These are phyloP conservation scores for Penicillium parvum DNA, from an alignment of 495 filamentous ascomycete species.

Conservation along the genomic window DNA sequence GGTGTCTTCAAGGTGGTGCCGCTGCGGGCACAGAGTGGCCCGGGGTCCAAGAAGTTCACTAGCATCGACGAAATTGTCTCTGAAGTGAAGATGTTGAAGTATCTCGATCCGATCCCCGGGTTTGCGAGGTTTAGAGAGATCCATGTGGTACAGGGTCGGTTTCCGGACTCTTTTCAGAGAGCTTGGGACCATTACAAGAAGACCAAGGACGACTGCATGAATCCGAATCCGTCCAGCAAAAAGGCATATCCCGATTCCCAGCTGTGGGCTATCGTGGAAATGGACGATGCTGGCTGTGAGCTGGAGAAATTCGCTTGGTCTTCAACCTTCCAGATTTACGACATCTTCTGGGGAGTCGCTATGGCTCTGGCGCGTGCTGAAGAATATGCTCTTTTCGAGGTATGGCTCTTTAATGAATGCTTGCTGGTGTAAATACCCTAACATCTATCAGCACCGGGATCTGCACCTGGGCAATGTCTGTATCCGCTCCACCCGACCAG, in stretches of 20 bases:
- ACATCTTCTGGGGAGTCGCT: constrained; percentile 78
- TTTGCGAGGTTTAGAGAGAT: constrained; percentile 86
- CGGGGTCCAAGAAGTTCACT: constrained; percentile 45
- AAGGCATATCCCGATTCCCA: constrained; percentile 60
- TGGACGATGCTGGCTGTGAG: constrained; percentile 79
- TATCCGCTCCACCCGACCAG: constrained; percentile 47
- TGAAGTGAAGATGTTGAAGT: constrained; percentile 72
- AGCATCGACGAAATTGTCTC: constrained; percentile 51
- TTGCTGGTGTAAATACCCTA: not conserved
- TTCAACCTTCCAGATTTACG: constrained; percentile 63
- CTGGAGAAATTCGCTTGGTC: constrained; percentile 59
- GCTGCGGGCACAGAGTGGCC: constrained; percentile 39
- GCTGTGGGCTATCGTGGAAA: constrained; percentile 76
- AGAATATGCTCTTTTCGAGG: constrained; percentile 68
- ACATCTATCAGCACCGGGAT: constrained; percentile 62
- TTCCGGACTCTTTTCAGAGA: constrained; percentile 55
- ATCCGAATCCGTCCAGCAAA: constrained; percentile 61
- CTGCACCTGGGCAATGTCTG: constrained; percentile 87
- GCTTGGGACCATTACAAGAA: constrained; percentile 63
- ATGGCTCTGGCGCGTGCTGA: constrained; percentile 76
- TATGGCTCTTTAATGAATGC: constrained; percentile 17
- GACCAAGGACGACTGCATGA: constrained; percentile 54
- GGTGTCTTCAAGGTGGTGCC: constrained; percentile 51
- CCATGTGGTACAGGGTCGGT: constrained; percentile 66
- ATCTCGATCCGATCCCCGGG: constrained; percentile 74